Evolutionary conservation across 2,329 filamentous ascomycete species (phyloP).

Genomic region (Cercospora sp.): DNA sequence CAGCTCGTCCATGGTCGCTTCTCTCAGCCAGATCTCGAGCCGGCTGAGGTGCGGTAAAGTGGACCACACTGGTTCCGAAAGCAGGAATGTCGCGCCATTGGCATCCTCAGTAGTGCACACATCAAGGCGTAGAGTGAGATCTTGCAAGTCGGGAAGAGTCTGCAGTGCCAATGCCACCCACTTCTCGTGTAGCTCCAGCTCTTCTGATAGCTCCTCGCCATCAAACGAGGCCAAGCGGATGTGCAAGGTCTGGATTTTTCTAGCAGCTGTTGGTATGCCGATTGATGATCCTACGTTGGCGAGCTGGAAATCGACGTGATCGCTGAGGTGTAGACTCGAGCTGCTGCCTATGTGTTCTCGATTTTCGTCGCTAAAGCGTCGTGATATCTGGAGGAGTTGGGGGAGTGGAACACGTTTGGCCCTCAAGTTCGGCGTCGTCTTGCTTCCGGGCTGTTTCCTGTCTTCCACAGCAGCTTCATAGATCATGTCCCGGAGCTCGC

Average conservation of each 20-base stretch:
- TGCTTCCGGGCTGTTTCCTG: background rate
- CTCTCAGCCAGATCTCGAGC: background rate
- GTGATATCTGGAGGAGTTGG: background rate
- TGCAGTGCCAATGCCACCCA: background rate
- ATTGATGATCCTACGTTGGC: background rate
- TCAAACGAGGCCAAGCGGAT: background rate
- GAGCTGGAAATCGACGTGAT: background rate
- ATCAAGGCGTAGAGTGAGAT: background rate
- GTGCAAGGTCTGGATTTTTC: background rate
- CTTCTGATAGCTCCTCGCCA: background rate
- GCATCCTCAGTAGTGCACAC: background rate
- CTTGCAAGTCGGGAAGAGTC: background rate
- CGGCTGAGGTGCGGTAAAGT: background rate
- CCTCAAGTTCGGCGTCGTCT: background rate
- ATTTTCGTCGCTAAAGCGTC: background rate
- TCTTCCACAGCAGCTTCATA: slow-evolving; percentile 7
- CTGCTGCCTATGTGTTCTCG: background rate
- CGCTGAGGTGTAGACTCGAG: background rate
- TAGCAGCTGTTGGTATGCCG: background rate
- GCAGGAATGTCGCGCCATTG: background rate
- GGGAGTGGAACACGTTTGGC: background rate
- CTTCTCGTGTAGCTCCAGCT: slow-evolving; percentile 1
- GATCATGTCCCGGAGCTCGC: slow-evolving; percentile 21
- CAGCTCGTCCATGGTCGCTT: background rate
- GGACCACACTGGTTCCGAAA: background rate